Evolutionary conservation across 2,329 filamentous ascomycete species (phyloP).

Genomic region (Thielaviopsis euricoi): DNA sequence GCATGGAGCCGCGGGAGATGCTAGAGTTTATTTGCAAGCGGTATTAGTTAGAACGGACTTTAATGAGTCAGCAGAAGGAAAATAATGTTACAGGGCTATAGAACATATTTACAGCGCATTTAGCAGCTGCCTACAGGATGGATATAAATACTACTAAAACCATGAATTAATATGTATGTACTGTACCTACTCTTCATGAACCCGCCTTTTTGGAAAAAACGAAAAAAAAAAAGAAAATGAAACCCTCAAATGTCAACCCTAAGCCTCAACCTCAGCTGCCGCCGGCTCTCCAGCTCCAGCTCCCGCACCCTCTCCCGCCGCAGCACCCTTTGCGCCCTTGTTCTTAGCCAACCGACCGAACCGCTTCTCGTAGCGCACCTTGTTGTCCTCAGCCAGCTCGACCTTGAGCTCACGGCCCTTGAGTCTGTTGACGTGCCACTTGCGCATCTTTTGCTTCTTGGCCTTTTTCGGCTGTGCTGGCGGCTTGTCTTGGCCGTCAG

Average conservation of each 20-base stretch:
- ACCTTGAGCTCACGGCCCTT: constrained; percentile 67
- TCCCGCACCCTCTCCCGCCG: constrained; percentile 13
- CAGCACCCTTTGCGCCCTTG: constrained; percentile 14
- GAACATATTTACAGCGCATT: too few relatives aligned
- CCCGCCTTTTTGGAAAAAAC: too few relatives aligned
- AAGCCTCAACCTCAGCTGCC: constrained; percentile 23
- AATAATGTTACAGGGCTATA: too few relatives aligned
- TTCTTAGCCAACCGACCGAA: constrained; percentile 56
- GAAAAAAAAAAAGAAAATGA: too few relatives aligned
- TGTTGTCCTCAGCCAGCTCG: constrained; percentile 86
- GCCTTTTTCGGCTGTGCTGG: constrained; percentile 22
- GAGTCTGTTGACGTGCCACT: constrained; percentile 77
- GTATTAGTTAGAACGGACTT: constrained; percentile 37
- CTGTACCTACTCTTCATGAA: too few relatives aligned
- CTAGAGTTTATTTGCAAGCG: constrained; percentile 47
- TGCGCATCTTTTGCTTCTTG: constrained; percentile 41
- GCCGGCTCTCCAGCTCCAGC: constrained; percentile 23
- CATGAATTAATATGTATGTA: too few relatives aligned
- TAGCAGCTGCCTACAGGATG: too few relatives aligned
- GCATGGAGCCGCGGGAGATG: constrained; percentile 31
- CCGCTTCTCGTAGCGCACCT: constrained; percentile 81
- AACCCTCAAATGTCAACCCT: background rate
- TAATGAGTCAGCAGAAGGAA: too few relatives aligned
- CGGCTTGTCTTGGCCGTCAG: too few relatives aligned
- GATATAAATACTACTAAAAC: too few relatives aligned